Percentiles rank a stretch among this genome's conserved stretches.
These are phyloP conservation scores for Entomortierella chlamydospora DNA, from an alignment of 192 early-diverging fungal species.

Conservation along the genomic window DNA sequence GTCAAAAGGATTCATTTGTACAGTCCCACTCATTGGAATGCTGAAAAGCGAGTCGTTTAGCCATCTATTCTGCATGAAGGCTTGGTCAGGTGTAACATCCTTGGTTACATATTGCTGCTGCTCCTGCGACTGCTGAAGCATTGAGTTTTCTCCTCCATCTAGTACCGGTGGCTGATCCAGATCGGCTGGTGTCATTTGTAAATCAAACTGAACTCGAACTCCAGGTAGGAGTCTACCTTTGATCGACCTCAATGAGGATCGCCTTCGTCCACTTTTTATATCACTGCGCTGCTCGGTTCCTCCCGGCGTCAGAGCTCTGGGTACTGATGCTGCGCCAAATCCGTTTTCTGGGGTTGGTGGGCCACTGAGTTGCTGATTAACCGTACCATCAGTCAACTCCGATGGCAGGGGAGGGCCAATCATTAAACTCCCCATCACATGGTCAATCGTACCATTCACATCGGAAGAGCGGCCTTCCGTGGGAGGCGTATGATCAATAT, in stretches of 20 bases:
- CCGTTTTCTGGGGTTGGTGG: neutral
- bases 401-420: too few species aligned
- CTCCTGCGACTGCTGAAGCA: neutral
- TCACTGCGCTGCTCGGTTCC: neutral
- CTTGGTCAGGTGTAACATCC: neutral
- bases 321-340: neutral
- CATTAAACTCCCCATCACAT: too few species aligned
- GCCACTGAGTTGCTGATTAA: too few species aligned
- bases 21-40: neutral
- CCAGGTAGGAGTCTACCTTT: neutral
- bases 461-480: too few species aligned
- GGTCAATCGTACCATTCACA: too few species aligned
- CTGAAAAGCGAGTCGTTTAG: neutral
- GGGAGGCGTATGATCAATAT: neutral
- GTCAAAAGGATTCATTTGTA: neutral
- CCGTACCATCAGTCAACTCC: too few species aligned
- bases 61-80: neutral
- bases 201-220: slow-evolving; percentile 21
- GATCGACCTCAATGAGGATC: slow-evolving; percentile 25
- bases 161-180: neutral
- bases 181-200: neutral
- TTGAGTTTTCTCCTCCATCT: neutral
- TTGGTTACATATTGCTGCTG: neutral
- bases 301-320: neutral
- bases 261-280: slow-evolving; percentile 10